Evolutionary conservation across 2,329 filamentous ascomycete species (phyloP).

Genomic region (Exophiala dermatitidis): DNA sequence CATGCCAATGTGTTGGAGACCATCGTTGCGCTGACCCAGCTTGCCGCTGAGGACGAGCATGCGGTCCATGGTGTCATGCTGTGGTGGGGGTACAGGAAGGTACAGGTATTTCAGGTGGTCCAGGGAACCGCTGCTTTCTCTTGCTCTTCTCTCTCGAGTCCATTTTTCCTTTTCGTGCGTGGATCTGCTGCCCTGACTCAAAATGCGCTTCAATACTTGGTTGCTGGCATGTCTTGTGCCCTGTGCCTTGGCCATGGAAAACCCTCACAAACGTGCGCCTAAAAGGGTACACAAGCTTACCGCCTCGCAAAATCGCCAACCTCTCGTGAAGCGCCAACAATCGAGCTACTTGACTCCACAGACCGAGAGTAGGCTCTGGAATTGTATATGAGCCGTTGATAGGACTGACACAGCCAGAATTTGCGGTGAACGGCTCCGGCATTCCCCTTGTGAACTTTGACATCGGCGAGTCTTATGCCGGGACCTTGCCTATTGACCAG

Average conservation of each 20-base stretch:
- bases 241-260: slow-evolving; percentile 13
- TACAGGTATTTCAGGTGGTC: not conserved
- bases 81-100: not conserved
- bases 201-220: slow-evolving; percentile 11
- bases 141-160: not conserved
- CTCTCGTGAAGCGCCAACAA: slow-evolving; percentile 14
- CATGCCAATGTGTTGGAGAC: slow-evolving; percentile 4
- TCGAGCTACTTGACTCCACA: slow-evolving; percentile 17
- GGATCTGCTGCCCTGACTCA: not conserved
- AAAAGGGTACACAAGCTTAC: slow-evolving; percentile 10
- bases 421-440: slow-evolving; percentile 55
- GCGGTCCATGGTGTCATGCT: not conserved
- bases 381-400: slow-evolving; percentile 5
- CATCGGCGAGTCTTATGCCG: slow-evolving; percentile 47
- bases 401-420: slow-evolving; percentile 40
- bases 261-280: slow-evolving; percentile 14
- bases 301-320: not conserved
- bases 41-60: not conserved
- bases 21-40: not conserved
- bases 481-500: slow-evolving; percentile 46
- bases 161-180: too few relatives aligned
- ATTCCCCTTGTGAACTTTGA: slow-evolving; percentile 66
- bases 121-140: not conserved
- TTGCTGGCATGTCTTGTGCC: slow-evolving; percentile 13
- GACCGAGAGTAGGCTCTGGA: slow-evolving; percentile 19